Percentiles rank a stretch among this genome's conserved stretches.
Evolutionary conservation across 2,329 filamentous ascomycete genomes (phyloP).

Genomic region (Monilinia vaccinii-corymbosi): DNA sequence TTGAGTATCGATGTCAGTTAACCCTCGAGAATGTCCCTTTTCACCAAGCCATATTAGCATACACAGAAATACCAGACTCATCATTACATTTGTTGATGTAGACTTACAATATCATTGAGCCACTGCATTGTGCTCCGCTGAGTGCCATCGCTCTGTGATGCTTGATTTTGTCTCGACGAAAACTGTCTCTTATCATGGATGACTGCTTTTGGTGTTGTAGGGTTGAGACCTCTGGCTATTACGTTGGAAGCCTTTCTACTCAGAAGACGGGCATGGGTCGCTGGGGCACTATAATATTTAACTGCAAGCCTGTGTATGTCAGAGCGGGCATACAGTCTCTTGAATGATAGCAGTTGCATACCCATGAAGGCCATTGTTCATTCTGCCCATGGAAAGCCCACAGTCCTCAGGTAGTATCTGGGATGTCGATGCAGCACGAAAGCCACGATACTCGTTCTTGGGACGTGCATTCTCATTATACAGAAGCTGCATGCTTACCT

Average conservation of each 20-base stretch:
- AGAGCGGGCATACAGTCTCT: not conserved
- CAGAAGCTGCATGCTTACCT: constrained; percentile 15
- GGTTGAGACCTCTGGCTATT: not conserved
- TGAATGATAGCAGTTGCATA: not conserved
- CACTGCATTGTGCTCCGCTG: constrained; percentile 3
- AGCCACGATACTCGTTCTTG: constrained; percentile 17
- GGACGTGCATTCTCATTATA: constrained; percentile 15
- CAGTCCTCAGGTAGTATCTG: constrained; percentile 9
- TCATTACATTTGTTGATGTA: not conserved
- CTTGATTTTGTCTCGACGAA: not conserved
- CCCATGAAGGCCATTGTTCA: not conserved
- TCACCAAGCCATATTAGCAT: not conserved
- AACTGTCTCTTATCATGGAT: not conserved
- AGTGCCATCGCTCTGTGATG: not conserved
- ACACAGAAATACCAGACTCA: not conserved
- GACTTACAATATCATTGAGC: constrained; percentile 5
- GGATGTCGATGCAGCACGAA: constrained; percentile 13
- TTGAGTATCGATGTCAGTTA: not conserved
- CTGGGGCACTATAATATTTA: not conserved
- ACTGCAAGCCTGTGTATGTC: not conserved
- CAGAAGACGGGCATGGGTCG: not conserved
- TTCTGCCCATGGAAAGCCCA: not conserved
- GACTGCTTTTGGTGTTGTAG: not conserved
- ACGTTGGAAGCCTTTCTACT: not conserved
- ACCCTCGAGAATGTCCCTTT: not conserved